Base-by-base conservation (phyloP, 495 filamentous ascomycete genomes). In the Terfezia claveryi region DNA sequence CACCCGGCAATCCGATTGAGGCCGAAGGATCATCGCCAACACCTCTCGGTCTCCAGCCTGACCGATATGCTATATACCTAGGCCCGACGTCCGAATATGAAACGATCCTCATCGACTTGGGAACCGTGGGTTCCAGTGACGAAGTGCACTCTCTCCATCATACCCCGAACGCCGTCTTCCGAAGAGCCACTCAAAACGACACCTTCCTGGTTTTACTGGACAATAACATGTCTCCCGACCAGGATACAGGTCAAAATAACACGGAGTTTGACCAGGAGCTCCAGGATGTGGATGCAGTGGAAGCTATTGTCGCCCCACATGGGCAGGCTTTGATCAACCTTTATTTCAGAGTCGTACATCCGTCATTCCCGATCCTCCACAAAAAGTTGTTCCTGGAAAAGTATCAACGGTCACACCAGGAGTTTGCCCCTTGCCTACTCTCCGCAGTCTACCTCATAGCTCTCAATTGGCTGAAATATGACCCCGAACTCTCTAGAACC, bases 371-470 rank as follows among this genome's bases (percentile, higher is more conserved):
- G 37, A 85, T 98, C 56, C 70, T 94, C 52, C 81, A 93, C 62
- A 88, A 93, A 70, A 76, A 79, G 57, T 76, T 87, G 37, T 94
- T 94, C 64, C 78, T 84, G 60, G 84, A 92, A 60, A 83, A 87
- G 59, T 86, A 92, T 63, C 73, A 78, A 23, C 79, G 81, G 23
- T 80, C 82, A 27, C 76, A 85, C 61, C 77, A 77, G 20, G 79
- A 82, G 56, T 78, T 94, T 62, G 85, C 87, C 16, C 86, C 91
- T 23, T 75, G 89, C 6, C 72, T 95, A 4, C 73, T 95, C 2
- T 84, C 87, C 5, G 86, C 87, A 16, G 80, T 98, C 60, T 98
- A 94, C 62, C 80, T 92, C 46, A 72, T 95, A 51, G 83, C 89
- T 4, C 77, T 94, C 58, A 87, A 89, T 66, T 96, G 87, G 76